Conservation (phyloP, 192 early-diverging fungal species). For the Entomortierella parvispora region DNA sequence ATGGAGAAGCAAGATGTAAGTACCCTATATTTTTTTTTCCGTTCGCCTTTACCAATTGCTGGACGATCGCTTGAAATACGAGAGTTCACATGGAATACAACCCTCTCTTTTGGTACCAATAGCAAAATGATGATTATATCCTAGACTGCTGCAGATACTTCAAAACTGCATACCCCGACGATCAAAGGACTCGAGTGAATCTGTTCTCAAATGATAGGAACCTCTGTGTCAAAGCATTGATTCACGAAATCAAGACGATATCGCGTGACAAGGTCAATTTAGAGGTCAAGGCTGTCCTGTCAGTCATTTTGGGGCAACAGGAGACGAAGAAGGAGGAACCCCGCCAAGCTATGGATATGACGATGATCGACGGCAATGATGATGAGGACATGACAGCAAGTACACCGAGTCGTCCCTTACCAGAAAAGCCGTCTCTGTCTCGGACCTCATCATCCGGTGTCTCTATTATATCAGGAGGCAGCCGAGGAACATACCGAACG, state of each 20-base stretch:
- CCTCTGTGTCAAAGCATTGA: slow-evolving; percentile 64
- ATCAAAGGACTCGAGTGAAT: slow-evolving; percentile 26
- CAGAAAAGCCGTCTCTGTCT: background rate
- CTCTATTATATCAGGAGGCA: background rate
- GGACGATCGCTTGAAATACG: too few species aligned
- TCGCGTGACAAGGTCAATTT: slow-evolving; percentile 36
- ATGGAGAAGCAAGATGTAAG: slow-evolving; percentile 17
- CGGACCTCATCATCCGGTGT: too few species aligned
- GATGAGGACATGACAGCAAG: background rate
- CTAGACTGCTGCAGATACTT: slow-evolving; percentile 66
- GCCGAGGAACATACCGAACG: slow-evolving; percentile 5
- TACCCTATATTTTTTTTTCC: background rate
- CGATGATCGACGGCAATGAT: slow-evolving; percentile 19
- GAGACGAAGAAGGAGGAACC: background rate
- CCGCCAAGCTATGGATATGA: background rate
- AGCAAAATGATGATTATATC: slow-evolving; percentile 65
- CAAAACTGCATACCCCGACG: slow-evolving; percentile 37
- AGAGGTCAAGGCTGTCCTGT: slow-evolving; percentile 10
- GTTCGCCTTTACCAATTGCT: too few species aligned
- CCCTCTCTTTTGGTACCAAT: background rate
- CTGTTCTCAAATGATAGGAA: slow-evolving; percentile 70
- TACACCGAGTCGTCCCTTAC: background rate
- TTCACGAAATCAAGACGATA: slow-evolving; percentile 58
- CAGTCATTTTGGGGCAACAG: slow-evolving; percentile 9
- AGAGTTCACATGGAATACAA: too few species aligned